Base-by-base conservation (phyloP, 805 yeast species). In the Pichia occidentalis region DNA sequence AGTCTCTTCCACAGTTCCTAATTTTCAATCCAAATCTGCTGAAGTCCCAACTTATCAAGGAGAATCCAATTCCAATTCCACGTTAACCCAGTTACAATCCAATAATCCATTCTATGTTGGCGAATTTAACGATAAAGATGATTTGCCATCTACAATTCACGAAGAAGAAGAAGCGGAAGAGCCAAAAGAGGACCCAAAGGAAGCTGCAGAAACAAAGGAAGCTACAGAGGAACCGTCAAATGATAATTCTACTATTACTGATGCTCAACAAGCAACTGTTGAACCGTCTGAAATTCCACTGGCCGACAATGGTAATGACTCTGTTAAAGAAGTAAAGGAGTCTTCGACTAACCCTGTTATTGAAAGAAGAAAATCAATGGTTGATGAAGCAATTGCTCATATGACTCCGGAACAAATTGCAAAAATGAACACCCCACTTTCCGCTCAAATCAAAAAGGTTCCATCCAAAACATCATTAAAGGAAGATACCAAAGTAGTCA, bases 401-500 rank as follows among this genome's bases (percentile, higher is more conserved):
- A 30, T 57, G 45, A 36, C 53, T 21, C 57, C 59, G 1, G 57
- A 54, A 23, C 53, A 57, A 30, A 27, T 50, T 17, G 41, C 41
- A 26, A 53, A 46, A 28, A 53, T 57, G 59, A 54, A 56, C 44
- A 46, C 45, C n/a, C 61, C 61, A 2, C 28, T 55, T 27, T 29
- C 52, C 25, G 53, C 49, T 27, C 55, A 48, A 38, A 29, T 52
- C n/a, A 53, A 51, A 44, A 48, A 48, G 1, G 44, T 48, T 26
- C 48, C 49, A 36, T 53, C 49, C 16, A 50, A 50, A 16, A 64
- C 59, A 13, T 57, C 58, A 67, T 30, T 67, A 68, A 40, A 63
- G 64, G 40, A 60, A 68, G 27, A 70, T 60, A 21, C 28, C n/a
- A 37, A 39, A 65, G 68, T n/a, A n/a, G n/a, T n/a, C n/a, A n/a